These are phyloP conservation scores for Erodium chrysanthum DNA, from an alignment of 441 rosid genomes.

Conservation along the genomic window DNA sequence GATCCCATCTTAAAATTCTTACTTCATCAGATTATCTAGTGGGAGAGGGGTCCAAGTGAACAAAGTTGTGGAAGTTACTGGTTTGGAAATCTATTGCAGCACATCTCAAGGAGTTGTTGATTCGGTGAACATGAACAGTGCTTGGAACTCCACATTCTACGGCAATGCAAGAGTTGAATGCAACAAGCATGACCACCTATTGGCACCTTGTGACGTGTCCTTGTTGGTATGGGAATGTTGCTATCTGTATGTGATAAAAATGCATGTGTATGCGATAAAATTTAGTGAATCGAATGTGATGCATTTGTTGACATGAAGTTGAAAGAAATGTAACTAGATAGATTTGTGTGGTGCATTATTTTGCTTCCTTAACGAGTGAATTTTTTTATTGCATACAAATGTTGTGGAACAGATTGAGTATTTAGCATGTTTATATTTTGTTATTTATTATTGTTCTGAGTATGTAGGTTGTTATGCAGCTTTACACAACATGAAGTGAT, in stretches of 20 bases:
- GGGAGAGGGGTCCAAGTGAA: slow-evolving; percentile 59
- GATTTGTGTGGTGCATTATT: neutral
- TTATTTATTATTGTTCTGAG: neutral
- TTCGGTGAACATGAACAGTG: slow-evolving; percentile 26
- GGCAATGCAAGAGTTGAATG: slow-evolving; percentile 35
- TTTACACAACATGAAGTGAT: neutral
- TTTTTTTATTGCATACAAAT: neutral
- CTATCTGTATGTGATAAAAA: slow-evolving; percentile 11
- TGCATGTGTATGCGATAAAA: neutral
- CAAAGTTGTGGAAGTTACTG: slow-evolving; percentile 59
- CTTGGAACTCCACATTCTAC: slow-evolving; percentile 30
- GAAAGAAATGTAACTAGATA: neutral
- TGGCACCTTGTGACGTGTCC: slow-evolving; percentile 52
- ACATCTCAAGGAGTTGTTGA: slow-evolving; percentile 32
- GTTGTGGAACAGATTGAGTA: neutral
- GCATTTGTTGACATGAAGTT: slow-evolving; percentile 4
- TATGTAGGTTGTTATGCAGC: neutral
- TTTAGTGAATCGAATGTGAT: neutral
- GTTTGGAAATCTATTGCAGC: slow-evolving; percentile 66
- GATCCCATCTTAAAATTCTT: neutral
- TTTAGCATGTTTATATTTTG: neutral
- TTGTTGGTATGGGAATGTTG: slow-evolving; percentile 58
- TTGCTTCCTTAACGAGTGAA: neutral
- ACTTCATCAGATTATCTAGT: slow-evolving; percentile 18
- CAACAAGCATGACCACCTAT: slow-evolving; percentile 36